A percentile compares a stretch with the other conserved stretches of the same genome.
phyloP scores from a whole-genome alignment of 2,329 filamentous ascomycete genomes.

The Paecilomyces sp. region DNA sequence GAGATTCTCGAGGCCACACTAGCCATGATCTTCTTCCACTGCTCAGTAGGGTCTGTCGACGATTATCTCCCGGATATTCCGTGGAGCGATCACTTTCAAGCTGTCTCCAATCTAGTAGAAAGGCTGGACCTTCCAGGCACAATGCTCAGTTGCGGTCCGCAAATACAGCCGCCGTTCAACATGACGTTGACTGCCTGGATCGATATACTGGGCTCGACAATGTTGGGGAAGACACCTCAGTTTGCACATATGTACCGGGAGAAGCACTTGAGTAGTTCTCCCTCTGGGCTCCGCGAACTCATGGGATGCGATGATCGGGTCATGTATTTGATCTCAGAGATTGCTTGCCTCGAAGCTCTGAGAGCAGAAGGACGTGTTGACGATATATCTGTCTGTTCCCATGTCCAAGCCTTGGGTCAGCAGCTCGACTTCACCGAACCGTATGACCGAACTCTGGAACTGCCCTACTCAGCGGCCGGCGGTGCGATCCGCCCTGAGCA shows the following conservation, averaged over 20 bases:
- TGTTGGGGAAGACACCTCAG: constrained; percentile 75
- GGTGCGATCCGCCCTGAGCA: constrained; percentile 75
- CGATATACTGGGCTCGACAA: constrained; percentile 90
- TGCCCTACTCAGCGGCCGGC: constrained; percentile 49
- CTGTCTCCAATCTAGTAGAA: constrained; percentile 74
- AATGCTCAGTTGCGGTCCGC: constrained; percentile 55
- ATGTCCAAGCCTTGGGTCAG: constrained; percentile 79
- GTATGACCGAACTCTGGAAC: constrained; percentile 53
- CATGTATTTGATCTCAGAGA: constrained; percentile 98
- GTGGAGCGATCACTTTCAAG: constrained; percentile 96
- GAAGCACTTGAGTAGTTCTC: constrained; percentile 64
- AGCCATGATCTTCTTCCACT: constrained; percentile 95
- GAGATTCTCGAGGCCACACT: constrained; percentile 88
- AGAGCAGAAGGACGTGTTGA: constrained; percentile 73
- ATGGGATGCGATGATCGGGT: constrained; percentile 97
- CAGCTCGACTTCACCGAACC: constrained; percentile 78
- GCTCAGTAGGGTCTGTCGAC: constrained; percentile 77
- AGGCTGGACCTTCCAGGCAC: constrained; percentile 71
- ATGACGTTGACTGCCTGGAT: constrained; percentile 90
- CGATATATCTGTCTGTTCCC: constrained; percentile 76
- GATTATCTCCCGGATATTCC: constrained; percentile 84
- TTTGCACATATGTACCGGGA: constrained; percentile 95
- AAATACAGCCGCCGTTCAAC: constrained; percentile 72
- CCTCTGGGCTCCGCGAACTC: constrained; percentile 75
- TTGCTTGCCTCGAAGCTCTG: constrained; percentile 87